phyloP scores from a whole-genome alignment of 495 filamentous ascomycete species.

The Copromyces sp. region DNA sequence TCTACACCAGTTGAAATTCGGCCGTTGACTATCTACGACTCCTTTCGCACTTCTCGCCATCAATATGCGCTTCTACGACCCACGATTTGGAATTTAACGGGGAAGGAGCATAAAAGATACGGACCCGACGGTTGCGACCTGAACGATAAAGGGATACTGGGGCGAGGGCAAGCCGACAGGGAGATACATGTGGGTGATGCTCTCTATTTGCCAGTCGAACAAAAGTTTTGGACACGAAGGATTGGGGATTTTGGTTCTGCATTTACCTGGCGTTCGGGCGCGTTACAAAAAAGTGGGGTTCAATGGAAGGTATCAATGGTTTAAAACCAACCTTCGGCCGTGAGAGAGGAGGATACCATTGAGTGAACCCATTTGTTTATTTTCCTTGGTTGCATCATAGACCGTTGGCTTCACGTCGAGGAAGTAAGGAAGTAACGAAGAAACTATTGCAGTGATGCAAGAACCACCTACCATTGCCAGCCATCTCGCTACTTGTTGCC shows the following conservation, averaged over 20 bases:
- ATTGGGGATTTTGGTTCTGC: neutral
- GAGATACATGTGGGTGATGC: neutral
- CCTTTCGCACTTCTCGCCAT: neutral
- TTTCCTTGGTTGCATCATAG: neutral
- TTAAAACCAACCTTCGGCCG: neutral
- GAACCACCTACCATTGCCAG: neutral
- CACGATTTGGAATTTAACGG: neutral
- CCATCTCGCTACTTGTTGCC: neutral
- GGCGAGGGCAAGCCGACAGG: neutral
- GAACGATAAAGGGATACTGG: neutral
- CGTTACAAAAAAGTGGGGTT: neutral
- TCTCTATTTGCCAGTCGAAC: neutral
- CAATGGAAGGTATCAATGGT: neutral
- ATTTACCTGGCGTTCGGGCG: neutral
- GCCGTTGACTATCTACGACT: neutral
- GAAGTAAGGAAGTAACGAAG: neutral
- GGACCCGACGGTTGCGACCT: neutral
- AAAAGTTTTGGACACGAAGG: neutral
- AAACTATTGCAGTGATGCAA: neutral
- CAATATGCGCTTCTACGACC: neutral
- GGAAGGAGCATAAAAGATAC: neutral
- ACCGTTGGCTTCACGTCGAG: neutral
- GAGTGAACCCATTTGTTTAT: neutral
- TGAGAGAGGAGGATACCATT: neutral
- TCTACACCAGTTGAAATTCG: neutral